These are phyloP conservation scores for Rhodotorula kratochvilovae DNA, from an alignment of 768 basidiomycete genomes.

Conservation along the genomic window DNA sequence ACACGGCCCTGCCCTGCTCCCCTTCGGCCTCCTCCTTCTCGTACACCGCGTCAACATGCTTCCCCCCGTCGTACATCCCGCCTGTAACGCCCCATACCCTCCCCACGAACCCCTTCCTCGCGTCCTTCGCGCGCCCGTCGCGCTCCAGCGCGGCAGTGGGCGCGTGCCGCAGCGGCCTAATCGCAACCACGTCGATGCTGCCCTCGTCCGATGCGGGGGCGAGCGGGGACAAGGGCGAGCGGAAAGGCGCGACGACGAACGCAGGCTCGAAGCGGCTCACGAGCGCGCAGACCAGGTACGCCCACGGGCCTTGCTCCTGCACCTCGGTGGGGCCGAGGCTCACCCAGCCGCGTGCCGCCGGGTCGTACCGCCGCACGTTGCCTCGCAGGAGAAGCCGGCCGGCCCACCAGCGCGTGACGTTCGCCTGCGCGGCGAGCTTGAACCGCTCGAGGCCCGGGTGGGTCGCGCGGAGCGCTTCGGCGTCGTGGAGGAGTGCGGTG, in stretches of 20 bases:
- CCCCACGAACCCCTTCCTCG: constrained; percentile 55
- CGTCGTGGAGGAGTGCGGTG: constrained; percentile 67
- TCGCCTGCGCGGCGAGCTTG: constrained; percentile 74
- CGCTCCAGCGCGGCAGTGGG: constrained; percentile 41
- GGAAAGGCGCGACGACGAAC: constrained; percentile 70
- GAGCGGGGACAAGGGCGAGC: constrained; percentile 44
- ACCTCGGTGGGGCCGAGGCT: too few species aligned
- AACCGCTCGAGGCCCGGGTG: constrained; percentile 79
- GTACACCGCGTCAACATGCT: constrained; percentile 64
- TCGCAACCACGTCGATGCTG: constrained; percentile 63
- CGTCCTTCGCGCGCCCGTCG: constrained; percentile 50
- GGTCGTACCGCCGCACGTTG: constrained; percentile 61
- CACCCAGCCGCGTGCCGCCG: constrained; percentile 54
- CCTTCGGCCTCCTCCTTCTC: constrained; percentile 45
- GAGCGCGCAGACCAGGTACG: constrained; percentile 78
- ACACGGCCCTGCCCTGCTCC: constrained; percentile 51
- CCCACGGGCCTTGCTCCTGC: constrained; percentile 79
- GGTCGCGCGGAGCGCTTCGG: constrained; percentile 63
- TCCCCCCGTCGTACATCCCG: constrained; percentile 72
- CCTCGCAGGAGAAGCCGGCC: constrained; percentile 57
- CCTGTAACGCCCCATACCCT: constrained; percentile 58
- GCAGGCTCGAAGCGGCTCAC: constrained; percentile 72
- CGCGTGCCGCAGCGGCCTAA: constrained; percentile 68
- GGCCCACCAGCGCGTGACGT: constrained; percentile 67
- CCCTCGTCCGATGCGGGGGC: constrained; percentile 41